Evolutionary conservation across 805 yeast genomes (phyloP).

Genomic region (Monosporozyma aerobia): DNA sequence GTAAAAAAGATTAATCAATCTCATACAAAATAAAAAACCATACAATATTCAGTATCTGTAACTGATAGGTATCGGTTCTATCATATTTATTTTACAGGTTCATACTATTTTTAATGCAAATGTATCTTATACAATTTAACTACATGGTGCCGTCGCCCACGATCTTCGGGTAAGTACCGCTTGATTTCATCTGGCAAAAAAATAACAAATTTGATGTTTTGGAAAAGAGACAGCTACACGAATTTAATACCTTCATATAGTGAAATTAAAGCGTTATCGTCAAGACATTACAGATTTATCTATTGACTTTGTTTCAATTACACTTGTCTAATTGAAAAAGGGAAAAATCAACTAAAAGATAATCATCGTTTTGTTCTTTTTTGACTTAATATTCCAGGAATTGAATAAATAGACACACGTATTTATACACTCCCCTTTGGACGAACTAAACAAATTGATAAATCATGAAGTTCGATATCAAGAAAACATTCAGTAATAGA

Average conservation of each 20-base stretch:
- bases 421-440: neutral
- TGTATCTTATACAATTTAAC: too few relatives aligned
- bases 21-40: too few relatives aligned
- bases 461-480: slow-evolving; percentile 25
- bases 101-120: too few relatives aligned
- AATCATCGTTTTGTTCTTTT: neutral
- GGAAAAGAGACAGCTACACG: neutral
- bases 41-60: too few relatives aligned
- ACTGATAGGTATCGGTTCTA: too few relatives aligned
- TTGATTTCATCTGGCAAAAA: neutral
- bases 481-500: slow-evolving; percentile 62
- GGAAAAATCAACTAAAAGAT: neutral
- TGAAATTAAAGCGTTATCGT: neutral
- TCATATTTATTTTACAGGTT: too few relatives aligned
- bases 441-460: neutral
- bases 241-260: neutral
- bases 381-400: neutral
- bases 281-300: neutral
- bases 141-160: neutral
- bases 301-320: neutral
- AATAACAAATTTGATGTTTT: neutral
- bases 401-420: neutral
- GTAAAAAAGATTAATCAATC: too few relatives aligned
- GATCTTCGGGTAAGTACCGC: neutral
- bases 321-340: neutral